Base-by-base conservation (phyloP, 2,329 filamentous ascomycete species). In the Nemania serpens region DNA sequence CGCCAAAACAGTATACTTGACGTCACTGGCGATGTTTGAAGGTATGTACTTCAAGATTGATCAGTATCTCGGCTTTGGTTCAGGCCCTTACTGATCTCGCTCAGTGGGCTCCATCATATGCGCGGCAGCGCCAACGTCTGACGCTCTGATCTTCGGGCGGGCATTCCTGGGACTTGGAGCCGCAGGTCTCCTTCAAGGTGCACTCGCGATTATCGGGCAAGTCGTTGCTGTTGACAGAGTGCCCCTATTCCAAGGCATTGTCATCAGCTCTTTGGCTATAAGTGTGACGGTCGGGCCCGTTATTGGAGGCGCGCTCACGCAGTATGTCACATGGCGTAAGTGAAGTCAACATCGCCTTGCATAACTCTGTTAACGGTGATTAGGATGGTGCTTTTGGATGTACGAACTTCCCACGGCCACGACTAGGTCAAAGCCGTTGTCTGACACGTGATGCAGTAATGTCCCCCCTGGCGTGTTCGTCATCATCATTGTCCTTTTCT, bases 231-330 rank as follows among this genome's bases (percentile, higher is more conserved):
- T 81, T 1, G 71, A 75, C 2, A 76, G 77, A 55, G 70, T 78
- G 55, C 78, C 71, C 0, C 73, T 77, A 10, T 81, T 75, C 60
- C 74, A 74, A 22, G 76, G 77, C 41, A 60, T 80, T 13, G 71
- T 80, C 15, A 72, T 73, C 10, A 74, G 73, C n/a, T 75, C 79
- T 55, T 78, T 77, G 54, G 78, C 74, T 10, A 70, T 81, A 37
- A 75, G 57, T 74, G 53, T 69, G 37, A 51, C 61, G 51, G 25
- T 66, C 13, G 71, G 72, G 1, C 71, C 71, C 1, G 43, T 66
- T 1, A 17, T 56, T 17, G 54, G 54, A 13, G 54, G 54, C 2
- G 45, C 17, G 2, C 22, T 56, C 11, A 68, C 70, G 0, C 53
- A 70, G 22, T 47, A 37, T 48, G 53, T 46, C 2, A 62, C 22